Percentiles rank a stretch among this genome's conserved stretches.
These are phyloP conservation scores for Hyaloperonospora arabidopsidis DNA, from an alignment of 352 stramenopile genomes.

Conservation along the genomic window DNA sequence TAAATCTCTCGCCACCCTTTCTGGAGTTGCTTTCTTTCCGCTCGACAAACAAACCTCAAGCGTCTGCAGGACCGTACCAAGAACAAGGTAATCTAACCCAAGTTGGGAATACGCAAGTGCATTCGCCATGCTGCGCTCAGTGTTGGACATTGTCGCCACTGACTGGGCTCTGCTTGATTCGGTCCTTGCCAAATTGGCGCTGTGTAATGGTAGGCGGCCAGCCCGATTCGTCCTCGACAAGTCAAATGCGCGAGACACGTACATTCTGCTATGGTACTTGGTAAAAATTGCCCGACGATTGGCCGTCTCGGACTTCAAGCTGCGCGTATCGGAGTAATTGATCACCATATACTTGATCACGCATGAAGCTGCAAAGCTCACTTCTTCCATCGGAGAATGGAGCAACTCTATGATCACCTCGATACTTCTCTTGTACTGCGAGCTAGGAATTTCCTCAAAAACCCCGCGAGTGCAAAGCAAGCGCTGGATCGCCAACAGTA, in stretches of 20 bases:
- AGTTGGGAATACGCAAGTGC: constrained; percentile 74
- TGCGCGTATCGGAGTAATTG: constrained; percentile 84
- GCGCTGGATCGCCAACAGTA: constrained; percentile 72
- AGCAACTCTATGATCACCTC: constrained; percentile 84
- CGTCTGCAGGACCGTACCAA: constrained; percentile 68
- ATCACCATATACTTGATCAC: constrained; percentile 87
- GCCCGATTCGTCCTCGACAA: constrained; percentile 69
- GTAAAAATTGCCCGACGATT: constrained; percentile 81
- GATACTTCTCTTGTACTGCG: constrained; percentile 80
- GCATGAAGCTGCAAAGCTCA: constrained; percentile 72
- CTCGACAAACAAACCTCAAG: constrained; percentile 81
- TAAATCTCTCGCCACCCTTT: constrained; percentile 63
- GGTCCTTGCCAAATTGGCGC: constrained; percentile 20
- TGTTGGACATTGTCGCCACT: constrained; percentile 37
- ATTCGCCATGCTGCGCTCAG: constrained; percentile 69
- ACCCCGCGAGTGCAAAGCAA: constrained; percentile 73
- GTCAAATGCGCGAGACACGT: constrained; percentile 77
- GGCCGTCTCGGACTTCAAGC: constrained; percentile 76
- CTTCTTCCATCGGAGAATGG: constrained; percentile 78
- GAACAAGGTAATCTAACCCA: constrained; percentile 74
- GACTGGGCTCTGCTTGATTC: constrained; percentile 17
- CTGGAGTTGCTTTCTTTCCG: constrained; percentile 77
- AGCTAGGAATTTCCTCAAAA: constrained; percentile 81
- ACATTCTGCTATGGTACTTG: constrained; percentile 75
- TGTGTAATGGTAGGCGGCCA: constrained; percentile 34